These are phyloP conservation scores for Aureobasidium musti DNA, from an alignment of 2,329 filamentous ascomycete species.

Conservation along the genomic window DNA sequence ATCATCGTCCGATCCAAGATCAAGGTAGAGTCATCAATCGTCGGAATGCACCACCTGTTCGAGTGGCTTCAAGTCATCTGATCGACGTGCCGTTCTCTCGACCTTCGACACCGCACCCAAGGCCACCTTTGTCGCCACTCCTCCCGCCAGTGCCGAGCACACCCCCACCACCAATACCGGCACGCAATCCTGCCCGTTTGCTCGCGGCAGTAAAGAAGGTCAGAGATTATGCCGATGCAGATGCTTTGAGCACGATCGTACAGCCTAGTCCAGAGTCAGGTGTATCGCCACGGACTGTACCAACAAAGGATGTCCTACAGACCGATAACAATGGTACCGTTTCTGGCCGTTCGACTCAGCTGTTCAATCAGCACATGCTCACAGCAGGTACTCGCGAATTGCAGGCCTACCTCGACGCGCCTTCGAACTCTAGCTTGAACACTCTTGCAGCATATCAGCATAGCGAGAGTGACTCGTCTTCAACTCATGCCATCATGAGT, in stretches of 20 bases:
- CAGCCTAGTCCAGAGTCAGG: background rate
- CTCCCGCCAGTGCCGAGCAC: background rate
- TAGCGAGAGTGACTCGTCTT: background rate
- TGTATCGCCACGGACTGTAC: background rate
- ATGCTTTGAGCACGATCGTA: background rate
- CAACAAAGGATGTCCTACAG: background rate
- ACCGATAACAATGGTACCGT: background rate
- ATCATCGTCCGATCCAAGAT: background rate
- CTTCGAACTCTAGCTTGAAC: constrained; percentile 12
- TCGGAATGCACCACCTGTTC: background rate
- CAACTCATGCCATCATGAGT: background rate
- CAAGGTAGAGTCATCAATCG: background rate
- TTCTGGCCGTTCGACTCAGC: constrained; percentile 16
- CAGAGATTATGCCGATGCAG: background rate
- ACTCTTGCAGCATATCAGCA: constrained; percentile 1
- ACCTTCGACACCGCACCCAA: background rate
- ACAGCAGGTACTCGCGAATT: constrained; percentile 18
- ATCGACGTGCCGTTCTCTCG: background rate
- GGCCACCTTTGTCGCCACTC: background rate
- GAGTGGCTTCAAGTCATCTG: background rate
- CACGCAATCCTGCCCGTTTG: constrained; percentile 16
- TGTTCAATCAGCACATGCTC: constrained; percentile 23
- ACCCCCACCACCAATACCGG: background rate
- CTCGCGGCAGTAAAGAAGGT: background rate
- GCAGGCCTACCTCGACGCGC: constrained; percentile 12